Evolutionary conservation across 2,329 filamentous ascomycete species (phyloP), one percentile per base, ranked within the genome.

Genomic region (Aspergillus texensis): DNA sequence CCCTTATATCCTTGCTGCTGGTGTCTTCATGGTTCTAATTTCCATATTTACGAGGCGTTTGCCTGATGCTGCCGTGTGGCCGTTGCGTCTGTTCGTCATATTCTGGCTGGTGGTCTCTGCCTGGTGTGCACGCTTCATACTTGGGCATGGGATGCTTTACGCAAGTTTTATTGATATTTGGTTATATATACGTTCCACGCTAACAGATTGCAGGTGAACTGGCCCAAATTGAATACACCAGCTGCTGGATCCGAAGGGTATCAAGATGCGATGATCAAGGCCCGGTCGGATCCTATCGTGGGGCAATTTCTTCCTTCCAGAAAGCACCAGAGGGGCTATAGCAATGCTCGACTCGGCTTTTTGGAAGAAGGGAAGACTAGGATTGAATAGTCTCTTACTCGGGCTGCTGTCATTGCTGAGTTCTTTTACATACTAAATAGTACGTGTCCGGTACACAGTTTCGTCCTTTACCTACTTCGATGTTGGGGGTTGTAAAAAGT

Each of bases 291-390:
- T 74, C 87, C 89, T 63, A 77, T 99, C 21, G 85, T 98, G 55
- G 95, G 95, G 3, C 81, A 86, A 16, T 86, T 96, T 65, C 85
- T 96, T 26, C 75, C 78, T 39, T 68, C 73, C 8, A 83, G 86
- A 32, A 82, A 80, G 65, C 93, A 96, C 74, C 92, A 96, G 79
- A 85, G 94, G 19, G 93, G 93, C 3, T 86, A 92, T 66, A 97
- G 93, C 80, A 92, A 91, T 68, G 90, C 91, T 50, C 85, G 92
- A 65, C 89, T 96, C 70, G 86, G 92, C 36, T 95, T 91, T 70
- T 88, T 96, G 60, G 95, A 99, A 78, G 95, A 99, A 80, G 95
- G 95, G 59, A 99, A 99, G 86, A 99, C 97, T 86, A 92, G 95
- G 77, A 96, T 96, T 74, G 95, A 99, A 68, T 82, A 76, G 66